Evolutionary conservation across 352 stramenopile genomes (phyloP).

Genomic region (Phytophthora fragariae): DNA sequence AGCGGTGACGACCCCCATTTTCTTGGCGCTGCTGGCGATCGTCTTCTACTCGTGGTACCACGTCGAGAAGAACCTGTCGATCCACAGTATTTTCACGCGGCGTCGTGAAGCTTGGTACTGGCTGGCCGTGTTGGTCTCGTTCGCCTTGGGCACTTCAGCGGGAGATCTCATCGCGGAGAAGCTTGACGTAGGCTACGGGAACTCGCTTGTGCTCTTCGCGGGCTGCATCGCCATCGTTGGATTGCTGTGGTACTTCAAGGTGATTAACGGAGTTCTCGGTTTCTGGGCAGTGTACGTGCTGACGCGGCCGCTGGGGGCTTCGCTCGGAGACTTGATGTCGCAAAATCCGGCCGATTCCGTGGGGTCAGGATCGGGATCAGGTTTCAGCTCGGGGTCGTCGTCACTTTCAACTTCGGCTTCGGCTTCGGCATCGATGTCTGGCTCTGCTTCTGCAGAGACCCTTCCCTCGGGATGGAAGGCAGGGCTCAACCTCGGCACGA

Average conservation of each 20-base stretch:
- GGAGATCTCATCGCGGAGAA: slow-evolving; percentile 38
- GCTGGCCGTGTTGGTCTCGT: slow-evolving; percentile 35
- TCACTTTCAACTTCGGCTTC: too few relatives aligned
- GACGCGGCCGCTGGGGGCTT: slow-evolving; percentile 34
- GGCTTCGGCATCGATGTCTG: too few relatives aligned
- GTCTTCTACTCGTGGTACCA: slow-evolving; percentile 28
- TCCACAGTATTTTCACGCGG: slow-evolving; percentile 33
- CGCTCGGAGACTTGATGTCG: slow-evolving; percentile 37
- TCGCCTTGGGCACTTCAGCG: slow-evolving; percentile 30
- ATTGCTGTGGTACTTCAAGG: slow-evolving; percentile 27
- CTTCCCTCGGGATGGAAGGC: slow-evolving; percentile 33
- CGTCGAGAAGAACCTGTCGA: slow-evolving; percentile 17
- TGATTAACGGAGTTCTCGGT: slow-evolving; percentile 29
- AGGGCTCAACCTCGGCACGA: slow-evolving; percentile 35
- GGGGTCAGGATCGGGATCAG: not conserved
- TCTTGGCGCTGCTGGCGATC: slow-evolving; percentile 27
- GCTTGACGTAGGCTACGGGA: slow-evolving; percentile 36
- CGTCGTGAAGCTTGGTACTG: slow-evolving; percentile 34
- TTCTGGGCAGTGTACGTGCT: slow-evolving; percentile 40
- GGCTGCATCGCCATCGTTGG: slow-evolving; percentile 28
- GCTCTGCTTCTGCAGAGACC: not conserved
- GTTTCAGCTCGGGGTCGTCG: too few relatives aligned
- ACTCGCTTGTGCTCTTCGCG: slow-evolving; percentile 36
- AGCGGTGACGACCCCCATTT: slow-evolving; percentile 21
- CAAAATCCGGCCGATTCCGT: slow-evolving; percentile 34